A percentile compares a stretch with the other conserved stretches of the same genome.
These are phyloP conservation scores for Penicillium subrubescens DNA, from an alignment of 495 filamentous ascomycete species.

Conservation along the genomic window DNA sequence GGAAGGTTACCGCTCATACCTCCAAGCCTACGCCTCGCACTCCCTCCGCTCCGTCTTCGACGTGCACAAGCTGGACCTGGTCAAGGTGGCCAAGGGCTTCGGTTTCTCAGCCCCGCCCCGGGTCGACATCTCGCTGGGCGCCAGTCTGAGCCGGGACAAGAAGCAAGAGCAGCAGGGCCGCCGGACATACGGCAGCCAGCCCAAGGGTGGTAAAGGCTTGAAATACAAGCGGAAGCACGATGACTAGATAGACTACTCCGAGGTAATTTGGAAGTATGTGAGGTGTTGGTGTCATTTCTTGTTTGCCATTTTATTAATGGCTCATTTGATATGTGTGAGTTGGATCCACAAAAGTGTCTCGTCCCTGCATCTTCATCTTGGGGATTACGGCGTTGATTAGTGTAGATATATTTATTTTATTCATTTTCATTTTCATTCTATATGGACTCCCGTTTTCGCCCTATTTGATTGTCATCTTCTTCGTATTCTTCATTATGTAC, in stretches of 20 bases:
- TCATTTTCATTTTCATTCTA: background rate
- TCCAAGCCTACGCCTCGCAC: constrained; percentile 93
- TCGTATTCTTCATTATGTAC: background rate
- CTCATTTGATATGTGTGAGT: constrained; percentile 8
- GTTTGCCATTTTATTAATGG: background rate
- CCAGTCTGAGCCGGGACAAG: constrained; percentile 87
- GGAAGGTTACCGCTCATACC: constrained; percentile 77
- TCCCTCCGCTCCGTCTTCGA: constrained; percentile 89
- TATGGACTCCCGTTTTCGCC: background rate
- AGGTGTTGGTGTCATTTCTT: background rate
- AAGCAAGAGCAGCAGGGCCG: constrained; percentile 69
- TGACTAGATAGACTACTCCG: constrained; percentile 15
- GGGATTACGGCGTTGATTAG: constrained; percentile 26
- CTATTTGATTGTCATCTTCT: background rate
- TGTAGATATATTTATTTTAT: constrained; percentile 36
- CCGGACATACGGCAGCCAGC: constrained; percentile 80
- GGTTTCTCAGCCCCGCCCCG: constrained; percentile 87
- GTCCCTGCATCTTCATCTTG: constrained; percentile 30
- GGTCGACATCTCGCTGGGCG: constrained; percentile 84
- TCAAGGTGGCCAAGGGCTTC: constrained; percentile 92
- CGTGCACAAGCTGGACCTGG: constrained; percentile 87
- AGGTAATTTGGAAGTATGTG: background rate
- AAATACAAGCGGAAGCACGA: constrained; percentile 52
- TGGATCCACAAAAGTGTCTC: constrained; percentile 23
- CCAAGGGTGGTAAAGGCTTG: constrained; percentile 44